Percentiles rank a stretch among this genome's conserved stretches.
phyloP scores from a whole-genome alignment of 306 rosid species.

The Prunus dulcis region DNA sequence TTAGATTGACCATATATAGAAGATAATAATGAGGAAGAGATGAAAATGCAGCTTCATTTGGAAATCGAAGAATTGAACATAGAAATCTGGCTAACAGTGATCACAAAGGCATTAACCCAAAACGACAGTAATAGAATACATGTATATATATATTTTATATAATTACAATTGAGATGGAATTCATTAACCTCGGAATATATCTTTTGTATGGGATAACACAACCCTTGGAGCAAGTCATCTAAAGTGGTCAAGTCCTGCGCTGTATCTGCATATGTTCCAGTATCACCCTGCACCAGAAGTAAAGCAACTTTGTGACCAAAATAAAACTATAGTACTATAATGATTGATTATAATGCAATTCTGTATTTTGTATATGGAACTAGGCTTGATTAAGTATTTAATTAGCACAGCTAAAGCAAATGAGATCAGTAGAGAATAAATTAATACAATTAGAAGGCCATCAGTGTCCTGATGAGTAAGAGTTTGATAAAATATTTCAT shows the following conservation, averaged over 20 bases:
- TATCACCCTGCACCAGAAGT: slow-evolving; percentile 41
- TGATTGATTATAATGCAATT: too few species aligned
- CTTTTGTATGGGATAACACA: slow-evolving; percentile 60
- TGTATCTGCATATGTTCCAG: slow-evolving; percentile 26
- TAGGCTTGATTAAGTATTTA: too few species aligned
- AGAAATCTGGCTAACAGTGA: not conserved
- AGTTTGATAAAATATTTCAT: slow-evolving; percentile 47
- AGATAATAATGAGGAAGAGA: too few species aligned
- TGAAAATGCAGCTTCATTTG: too few species aligned
- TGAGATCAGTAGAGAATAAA: not conserved
- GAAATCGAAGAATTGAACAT: too few species aligned
- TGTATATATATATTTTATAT: too few species aligned
- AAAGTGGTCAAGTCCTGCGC: slow-evolving; percentile 38
- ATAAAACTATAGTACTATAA: not conserved
- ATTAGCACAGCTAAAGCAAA: not conserved
- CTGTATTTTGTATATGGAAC: too few species aligned
- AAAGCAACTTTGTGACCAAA: not conserved
- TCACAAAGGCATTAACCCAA: too few species aligned
- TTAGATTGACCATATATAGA: too few species aligned
- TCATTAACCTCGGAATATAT: slow-evolving; percentile 58
- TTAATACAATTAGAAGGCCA: slow-evolving; percentile 33
- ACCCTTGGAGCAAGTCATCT: slow-evolving; percentile 46
- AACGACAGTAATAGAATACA: too few species aligned
- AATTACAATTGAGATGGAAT: too few species aligned
- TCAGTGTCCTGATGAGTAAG: slow-evolving; percentile 32